Evolutionary conservation across 306 rosid genomes (phyloP), one percentile per base, ranked within the genome.

Genomic region (Acmispon strigosus): DNA sequence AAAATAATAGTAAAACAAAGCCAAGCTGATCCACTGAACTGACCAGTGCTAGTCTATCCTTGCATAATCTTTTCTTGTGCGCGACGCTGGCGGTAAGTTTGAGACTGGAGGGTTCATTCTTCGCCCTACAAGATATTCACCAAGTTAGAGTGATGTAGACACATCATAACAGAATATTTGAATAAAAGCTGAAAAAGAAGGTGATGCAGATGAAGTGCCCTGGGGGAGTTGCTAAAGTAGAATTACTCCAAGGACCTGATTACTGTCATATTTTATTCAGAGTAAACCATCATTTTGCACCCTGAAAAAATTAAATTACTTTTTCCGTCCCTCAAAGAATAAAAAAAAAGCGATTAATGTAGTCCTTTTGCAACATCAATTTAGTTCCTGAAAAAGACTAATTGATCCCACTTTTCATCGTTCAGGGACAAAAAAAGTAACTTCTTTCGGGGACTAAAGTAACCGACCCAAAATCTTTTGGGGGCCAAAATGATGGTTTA

Each of bases 61-160:
- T 75, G 92, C 94, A 68, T 84, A 84, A 88, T 93, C 98, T 78
- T 94, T 94, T 78, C 96, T 86, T 75, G 85, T 78, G 6, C 94
- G 92, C 14, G 96, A 83, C 57, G 96, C 37, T n/a, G 98, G 90
- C 4, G 96, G 97, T 58, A 90, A 74, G 89, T 91, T 90, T 62
- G 92, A 70, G 50, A 86, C 80, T 1, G 97, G 83, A 71, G 87
- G 97, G 76, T 86, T 89, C 77, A 82, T 84, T 83, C 98, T 84
- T 57, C 86, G 88, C 70, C 98, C 98, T 94, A 76, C 79, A 76
- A 73, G 53, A 36, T 70, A 66, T 69, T 76, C 80, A 45, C 16
- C 66, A 74, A 73, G 79, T 76, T 55, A 81, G 66, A 73, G 42
- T 44, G 44, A 44, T 16, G 19, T 34, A 82, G 43, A 62, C 22